Conservation (phyloP, 2,329 filamentous ascomycete genomes). For the Aspergillus uvarum region DNA sequence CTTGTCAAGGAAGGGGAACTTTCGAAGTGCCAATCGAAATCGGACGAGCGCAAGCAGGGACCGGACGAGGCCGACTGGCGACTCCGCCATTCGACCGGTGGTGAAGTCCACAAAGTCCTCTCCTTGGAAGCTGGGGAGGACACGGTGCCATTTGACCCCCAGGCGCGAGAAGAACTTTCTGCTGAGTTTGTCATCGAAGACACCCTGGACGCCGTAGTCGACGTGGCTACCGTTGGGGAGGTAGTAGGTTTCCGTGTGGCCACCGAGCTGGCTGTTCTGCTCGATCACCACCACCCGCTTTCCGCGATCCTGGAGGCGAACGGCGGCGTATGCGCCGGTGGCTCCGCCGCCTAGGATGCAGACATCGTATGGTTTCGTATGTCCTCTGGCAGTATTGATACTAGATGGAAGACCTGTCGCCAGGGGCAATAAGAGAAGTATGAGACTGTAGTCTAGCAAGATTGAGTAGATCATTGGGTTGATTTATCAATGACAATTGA, state of each 20-base stretch:
- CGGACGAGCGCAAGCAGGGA: slow-evolving; percentile 1
- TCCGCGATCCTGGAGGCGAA: slow-evolving; percentile 30
- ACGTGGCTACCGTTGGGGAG: slow-evolving; percentile 28
- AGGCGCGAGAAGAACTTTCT: slow-evolving; percentile 30
- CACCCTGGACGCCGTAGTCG: slow-evolving; percentile 36
- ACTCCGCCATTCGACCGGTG: slow-evolving; percentile 15
- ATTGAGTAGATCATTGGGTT: neutral
- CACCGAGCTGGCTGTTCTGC: slow-evolving; percentile 34
- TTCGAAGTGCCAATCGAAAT: slow-evolving; percentile 14
- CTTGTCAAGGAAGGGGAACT: slow-evolving; percentile 11
- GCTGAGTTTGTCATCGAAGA: slow-evolving; percentile 34
- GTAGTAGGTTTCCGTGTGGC: slow-evolving; percentile 35
- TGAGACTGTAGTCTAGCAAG: neutral
- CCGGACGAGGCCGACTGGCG: slow-evolving; percentile 3
- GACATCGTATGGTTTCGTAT: slow-evolving; percentile 31
- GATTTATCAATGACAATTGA: neutral
- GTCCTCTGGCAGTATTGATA: neutral
- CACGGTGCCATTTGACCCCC: slow-evolving; percentile 21
- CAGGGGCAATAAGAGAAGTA: neutral
- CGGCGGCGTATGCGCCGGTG: slow-evolving; percentile 35
- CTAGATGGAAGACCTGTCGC: neutral
- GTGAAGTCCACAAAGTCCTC: slow-evolving; percentile 32
- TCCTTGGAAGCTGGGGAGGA: slow-evolving; percentile 18
- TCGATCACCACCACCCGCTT: slow-evolving; percentile 40
- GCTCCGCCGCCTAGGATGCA: slow-evolving; percentile 39